Evolutionary conservation across 768 basidiomycete genomes (phyloP).

Genomic region (Psilocybe tampanensis): DNA sequence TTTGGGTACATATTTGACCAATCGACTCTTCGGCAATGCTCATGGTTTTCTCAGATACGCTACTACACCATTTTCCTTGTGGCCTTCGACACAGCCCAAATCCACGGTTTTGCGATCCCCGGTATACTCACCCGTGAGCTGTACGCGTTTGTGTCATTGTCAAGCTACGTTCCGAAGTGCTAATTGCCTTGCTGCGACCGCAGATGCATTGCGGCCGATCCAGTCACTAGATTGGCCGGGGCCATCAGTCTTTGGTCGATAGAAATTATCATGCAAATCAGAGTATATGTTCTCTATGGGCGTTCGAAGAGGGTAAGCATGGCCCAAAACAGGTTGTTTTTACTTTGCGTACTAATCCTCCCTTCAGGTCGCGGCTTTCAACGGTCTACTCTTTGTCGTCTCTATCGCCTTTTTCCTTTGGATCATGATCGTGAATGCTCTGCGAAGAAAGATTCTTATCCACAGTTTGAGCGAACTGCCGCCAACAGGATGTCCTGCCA

Average conservation of each 20-base stretch:
- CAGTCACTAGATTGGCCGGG: conserved; percentile 43
- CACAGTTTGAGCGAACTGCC: conserved; percentile 36
- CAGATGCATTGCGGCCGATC: conserved; percentile 48
- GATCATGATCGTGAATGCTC: conserved; percentile 41
- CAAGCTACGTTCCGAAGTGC: neutral
- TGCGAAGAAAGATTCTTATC: conserved; percentile 36
- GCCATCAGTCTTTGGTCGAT: conserved; percentile 49
- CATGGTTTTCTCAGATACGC: conserved; percentile 36
- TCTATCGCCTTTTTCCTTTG: conserved; percentile 45
- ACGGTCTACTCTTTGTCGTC: conserved; percentile 37
- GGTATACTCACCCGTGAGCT: conserved; percentile 37
- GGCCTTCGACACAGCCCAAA: conserved; percentile 46
- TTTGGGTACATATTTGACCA: conserved; percentile 33
- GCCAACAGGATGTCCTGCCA: conserved; percentile 42
- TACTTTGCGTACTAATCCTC: neutral
- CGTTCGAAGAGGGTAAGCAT: conserved; percentile 38
- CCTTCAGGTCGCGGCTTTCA: conserved; percentile 37
- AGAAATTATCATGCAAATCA: conserved; percentile 50
- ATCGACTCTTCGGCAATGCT: neutral
- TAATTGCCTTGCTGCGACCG: conserved; percentile 13
- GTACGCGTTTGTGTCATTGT: conserved; percentile 25
- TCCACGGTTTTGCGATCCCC: conserved; percentile 42
- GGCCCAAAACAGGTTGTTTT: neutral
- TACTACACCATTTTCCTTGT: conserved; percentile 48
- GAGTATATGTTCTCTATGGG: conserved; percentile 44